A percentile compares a stretch with the other conserved stretches of the same genome.
These are phyloP conservation scores for Ganoderma meredithae DNA, from an alignment of 1,284 basidiomycete genomes.

Conservation along the genomic window DNA sequence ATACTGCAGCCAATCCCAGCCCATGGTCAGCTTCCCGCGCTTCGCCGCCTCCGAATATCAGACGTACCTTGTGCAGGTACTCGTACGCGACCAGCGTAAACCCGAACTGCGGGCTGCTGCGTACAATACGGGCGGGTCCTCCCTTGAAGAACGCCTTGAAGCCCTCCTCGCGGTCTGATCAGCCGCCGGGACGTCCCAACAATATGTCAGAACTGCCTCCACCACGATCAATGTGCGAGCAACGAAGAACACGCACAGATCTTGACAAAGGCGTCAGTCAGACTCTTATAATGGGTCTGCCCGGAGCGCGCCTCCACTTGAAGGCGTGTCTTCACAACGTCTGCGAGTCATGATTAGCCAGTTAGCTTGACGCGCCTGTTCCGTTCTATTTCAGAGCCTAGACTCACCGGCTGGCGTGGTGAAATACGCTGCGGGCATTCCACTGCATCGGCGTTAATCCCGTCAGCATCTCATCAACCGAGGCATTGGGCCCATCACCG, in stretches of 20 bases:
- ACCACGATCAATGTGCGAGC: slow-evolving; percentile 1
- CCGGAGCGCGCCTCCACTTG: slow-evolving; percentile 96
- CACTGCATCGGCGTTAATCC: slow-evolving; percentile 53
- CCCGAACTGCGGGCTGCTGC: slow-evolving; percentile 90
- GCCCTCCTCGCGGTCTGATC: slow-evolving; percentile 83
- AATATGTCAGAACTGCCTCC: slow-evolving; percentile 9
- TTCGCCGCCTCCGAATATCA: slow-evolving; percentile 20
- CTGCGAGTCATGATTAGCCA: slow-evolving; percentile 51
- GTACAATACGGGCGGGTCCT: slow-evolving; percentile 88
- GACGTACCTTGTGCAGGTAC: slow-evolving; percentile 71
- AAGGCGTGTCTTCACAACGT: slow-evolving; percentile 98
- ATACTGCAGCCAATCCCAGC: slow-evolving; percentile 48
- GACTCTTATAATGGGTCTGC: slow-evolving; percentile 92
- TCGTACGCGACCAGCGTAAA: slow-evolving; percentile 94
- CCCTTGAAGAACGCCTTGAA: slow-evolving; percentile 95
- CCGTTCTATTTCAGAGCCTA: slow-evolving; percentile 7
- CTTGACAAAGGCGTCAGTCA: slow-evolving; percentile 89
- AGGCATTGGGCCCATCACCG: slow-evolving; percentile 31
- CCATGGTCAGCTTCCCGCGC: slow-evolving; percentile 28
- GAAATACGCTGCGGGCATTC: slow-evolving; percentile 94
- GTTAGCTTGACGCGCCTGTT: slow-evolving; percentile 27
- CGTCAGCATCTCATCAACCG: slow-evolving; percentile 30
- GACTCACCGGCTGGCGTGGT: slow-evolving; percentile 81
- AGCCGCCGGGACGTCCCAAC: neutral
- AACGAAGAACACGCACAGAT: slow-evolving; percentile 65